Percentiles rank a stretch among this genome's conserved stretches.
Conservation (phyloP, 2,329 filamentous ascomycete genomes). For the Ophiostoma montium region DNA sequence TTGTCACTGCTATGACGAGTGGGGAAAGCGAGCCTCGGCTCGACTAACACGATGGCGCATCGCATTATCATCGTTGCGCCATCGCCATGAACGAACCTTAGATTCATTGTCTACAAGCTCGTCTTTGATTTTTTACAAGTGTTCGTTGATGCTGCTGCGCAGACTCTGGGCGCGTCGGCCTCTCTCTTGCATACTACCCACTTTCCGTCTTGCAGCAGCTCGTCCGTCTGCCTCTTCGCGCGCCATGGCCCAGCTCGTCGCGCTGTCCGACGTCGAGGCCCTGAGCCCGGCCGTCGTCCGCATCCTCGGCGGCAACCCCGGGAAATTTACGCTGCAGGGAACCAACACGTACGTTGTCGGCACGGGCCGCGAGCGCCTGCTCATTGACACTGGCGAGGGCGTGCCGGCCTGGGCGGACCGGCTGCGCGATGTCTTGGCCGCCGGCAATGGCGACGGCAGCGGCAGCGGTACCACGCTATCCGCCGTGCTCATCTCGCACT, state of each 20-base stretch:
- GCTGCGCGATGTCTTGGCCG: conserved; percentile 47
- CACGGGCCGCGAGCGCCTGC: conserved; percentile 53
- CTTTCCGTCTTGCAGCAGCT: no score
- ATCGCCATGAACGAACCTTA: no score
- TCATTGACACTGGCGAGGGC: conserved; percentile 87
- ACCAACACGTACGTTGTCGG: conserved; percentile 95
- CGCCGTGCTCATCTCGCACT: conserved; percentile 72
- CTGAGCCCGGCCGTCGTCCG: conserved; percentile 67
- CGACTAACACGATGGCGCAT: no score
- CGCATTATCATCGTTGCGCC: no score
- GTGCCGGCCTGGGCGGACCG: conserved; percentile 55
- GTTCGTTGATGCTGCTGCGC: no score
- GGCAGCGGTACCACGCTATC: conserved; percentile 27
- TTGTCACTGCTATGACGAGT: no score
- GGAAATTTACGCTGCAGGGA: conserved; percentile 62
- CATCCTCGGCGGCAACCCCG: conserved; percentile 80
- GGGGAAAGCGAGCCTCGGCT: conserved; percentile 3
- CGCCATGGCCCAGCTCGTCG: conserved; percentile 36
- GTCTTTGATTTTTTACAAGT: no score
- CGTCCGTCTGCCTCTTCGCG: background rate
- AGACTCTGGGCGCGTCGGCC: no score
- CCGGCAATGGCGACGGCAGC: conserved; percentile 44
- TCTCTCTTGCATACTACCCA: no score
- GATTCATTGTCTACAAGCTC: no score
- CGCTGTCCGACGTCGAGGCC: conserved; percentile 60